Conservation (phyloP, 2,329 filamentous ascomycete species). For the Neophaeococcomyces mojaviensis region DNA sequence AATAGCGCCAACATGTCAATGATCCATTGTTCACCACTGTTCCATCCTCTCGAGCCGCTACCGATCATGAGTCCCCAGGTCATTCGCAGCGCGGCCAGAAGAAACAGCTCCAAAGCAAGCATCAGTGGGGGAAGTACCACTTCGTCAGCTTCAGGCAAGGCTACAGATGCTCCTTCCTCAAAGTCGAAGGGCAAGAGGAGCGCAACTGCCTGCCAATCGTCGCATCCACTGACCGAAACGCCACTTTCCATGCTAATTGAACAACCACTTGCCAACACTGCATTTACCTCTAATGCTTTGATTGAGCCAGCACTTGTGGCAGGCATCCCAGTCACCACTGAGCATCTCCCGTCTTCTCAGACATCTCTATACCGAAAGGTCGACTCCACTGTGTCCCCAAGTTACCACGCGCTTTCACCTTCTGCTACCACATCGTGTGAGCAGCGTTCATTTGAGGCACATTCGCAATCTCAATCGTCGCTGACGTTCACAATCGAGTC, state of each 20-base stretch:
- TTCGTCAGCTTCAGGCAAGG: neutral
- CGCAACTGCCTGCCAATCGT: neutral
- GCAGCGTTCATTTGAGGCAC: neutral
- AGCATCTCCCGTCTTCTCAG: neutral
- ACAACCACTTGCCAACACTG: no score
- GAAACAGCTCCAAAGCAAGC: neutral
- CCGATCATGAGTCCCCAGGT: constrained; percentile 5
- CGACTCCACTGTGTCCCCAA: neutral
- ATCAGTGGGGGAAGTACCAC: neutral
- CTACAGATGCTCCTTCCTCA: neutral
- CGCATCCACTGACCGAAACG: neutral
- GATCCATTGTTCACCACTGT: constrained; percentile 7
- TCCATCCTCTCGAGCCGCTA: constrained; percentile 7
- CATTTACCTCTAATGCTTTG: no score
- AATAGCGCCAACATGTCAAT: constrained; percentile 1
- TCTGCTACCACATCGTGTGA: neutral
- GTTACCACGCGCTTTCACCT: neutral
- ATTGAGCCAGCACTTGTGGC: no score
- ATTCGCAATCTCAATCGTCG: constrained; percentile 3
- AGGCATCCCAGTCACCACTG: no score
- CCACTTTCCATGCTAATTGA: neutral
- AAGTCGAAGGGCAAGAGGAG: constrained; percentile 1
- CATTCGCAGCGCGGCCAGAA: constrained; percentile 3
- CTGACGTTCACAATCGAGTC: constrained; percentile 5
- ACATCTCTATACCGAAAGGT: neutral